Evolutionary conservation across 345 rosid species (phyloP).

Genomic region (Barbarea vulgaris): DNA sequence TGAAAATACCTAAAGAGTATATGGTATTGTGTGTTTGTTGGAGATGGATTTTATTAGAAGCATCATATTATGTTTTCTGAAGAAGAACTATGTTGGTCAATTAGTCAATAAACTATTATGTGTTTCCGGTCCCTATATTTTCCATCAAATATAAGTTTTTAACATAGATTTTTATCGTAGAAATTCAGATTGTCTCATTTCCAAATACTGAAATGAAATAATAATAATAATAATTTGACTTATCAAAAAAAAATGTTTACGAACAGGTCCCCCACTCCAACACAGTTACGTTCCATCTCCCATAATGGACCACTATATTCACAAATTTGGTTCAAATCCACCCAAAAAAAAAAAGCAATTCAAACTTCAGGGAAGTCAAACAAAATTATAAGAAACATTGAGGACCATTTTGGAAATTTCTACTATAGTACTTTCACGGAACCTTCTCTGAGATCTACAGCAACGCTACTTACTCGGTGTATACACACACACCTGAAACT

Average conservation of each 20-base stretch:
- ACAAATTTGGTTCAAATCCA: conserved; percentile 8
- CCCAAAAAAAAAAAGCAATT: neutral
- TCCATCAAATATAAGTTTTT: neutral
- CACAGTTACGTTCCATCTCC: conserved; percentile 6
- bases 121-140: neutral
- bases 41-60: neutral
- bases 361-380: neutral
- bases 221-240: too few species aligned
- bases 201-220: neutral
- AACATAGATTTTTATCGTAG: neutral
- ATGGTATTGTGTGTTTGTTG: neutral
- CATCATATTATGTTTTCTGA: too few species aligned
- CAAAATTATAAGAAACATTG: neutral
- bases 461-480: conserved; percentile 35
- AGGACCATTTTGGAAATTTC: conserved; percentile 20
- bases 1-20: too few species aligned
- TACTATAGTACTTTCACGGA: conserved; percentile 17
- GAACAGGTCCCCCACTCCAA: too few species aligned
- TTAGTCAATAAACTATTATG: neutral
- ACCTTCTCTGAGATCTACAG: conserved; percentile 3
- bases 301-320: conserved; percentile 20
- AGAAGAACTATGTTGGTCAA: neutral
- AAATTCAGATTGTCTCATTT: neutral
- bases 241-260: neutral
- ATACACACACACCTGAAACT: conserved; percentile 6